A percentile compares a stretch with the other conserved stretches of the same genome.
phyloP scores from a whole-genome alignment of 1,284 basidiomycete species.

The Cryptococcus hybrid region DNA sequence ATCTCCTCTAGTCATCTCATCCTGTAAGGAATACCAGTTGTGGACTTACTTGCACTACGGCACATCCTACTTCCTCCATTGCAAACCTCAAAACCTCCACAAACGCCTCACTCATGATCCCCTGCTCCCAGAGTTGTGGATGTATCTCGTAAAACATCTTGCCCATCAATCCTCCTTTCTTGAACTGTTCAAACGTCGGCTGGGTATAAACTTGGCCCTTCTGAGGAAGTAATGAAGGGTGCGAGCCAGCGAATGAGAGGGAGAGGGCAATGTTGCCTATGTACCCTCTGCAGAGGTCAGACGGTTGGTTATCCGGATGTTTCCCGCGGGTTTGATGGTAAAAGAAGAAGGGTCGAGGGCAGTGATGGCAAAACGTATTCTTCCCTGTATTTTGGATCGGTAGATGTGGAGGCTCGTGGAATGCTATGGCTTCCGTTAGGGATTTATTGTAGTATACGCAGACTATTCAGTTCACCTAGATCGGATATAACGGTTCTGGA shows the following conservation, averaged over 20 bases:
- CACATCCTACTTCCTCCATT: slow-evolving; percentile 42
- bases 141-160: slow-evolving; percentile 48
- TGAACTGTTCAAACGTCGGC: slow-evolving; percentile 21
- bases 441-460: background rate
- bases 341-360: slow-evolving; percentile 24
- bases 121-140: slow-evolving; percentile 46
- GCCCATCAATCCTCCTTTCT: slow-evolving; percentile 20
- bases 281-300: slow-evolving; percentile 34
- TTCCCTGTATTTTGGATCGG: slow-evolving; percentile 13
- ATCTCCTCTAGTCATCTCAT: background rate
- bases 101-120: slow-evolving; percentile 45
- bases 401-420: slow-evolving; percentile 8
- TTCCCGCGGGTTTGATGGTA: slow-evolving; percentile 18
- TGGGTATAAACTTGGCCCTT: slow-evolving; percentile 24
- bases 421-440: slow-evolving; percentile 7
- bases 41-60: slow-evolving; percentile 20
- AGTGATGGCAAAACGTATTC: slow-evolving; percentile 45
- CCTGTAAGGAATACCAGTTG: background rate
- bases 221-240: slow-evolving; percentile 14
- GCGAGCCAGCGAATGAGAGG: slow-evolving; percentile 7
- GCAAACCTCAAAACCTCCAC: slow-evolving; percentile 45
- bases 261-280: slow-evolving; percentile 43
- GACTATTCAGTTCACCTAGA: slow-evolving; percentile 14
- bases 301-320: slow-evolving; percentile 27
- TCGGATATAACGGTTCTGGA: slow-evolving; percentile 37